phyloP scores from a whole-genome alignment of 2,329 filamentous ascomycete genomes.

The Phyllosticta paracitricarpa region DNA sequence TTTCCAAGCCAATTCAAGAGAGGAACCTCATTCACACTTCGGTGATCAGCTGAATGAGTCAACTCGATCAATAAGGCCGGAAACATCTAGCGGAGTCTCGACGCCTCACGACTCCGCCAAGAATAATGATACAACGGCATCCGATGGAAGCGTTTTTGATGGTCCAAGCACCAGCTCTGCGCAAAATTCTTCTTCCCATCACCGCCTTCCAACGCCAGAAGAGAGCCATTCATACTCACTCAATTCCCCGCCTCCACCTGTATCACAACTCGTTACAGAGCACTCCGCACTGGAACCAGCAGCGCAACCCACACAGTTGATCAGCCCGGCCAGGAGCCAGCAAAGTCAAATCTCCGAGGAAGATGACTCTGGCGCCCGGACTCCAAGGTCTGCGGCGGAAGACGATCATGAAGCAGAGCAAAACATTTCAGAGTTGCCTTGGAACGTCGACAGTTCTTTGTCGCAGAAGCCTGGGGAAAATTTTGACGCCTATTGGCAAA shows the following conservation, averaged over 20 bases:
- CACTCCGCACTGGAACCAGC: conserved; percentile 1
- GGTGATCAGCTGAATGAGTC: conserved; percentile 28
- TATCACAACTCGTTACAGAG: conserved; percentile 18
- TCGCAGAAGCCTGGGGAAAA: neutral
- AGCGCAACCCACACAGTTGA: conserved; percentile 15
- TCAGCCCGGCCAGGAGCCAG: conserved; percentile 20
- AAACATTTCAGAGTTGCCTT: neutral
- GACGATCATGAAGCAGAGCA: neutral
- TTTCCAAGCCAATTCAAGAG: conserved; percentile 29
- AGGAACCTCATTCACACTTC: conserved; percentile 28
- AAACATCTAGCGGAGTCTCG: neutral
- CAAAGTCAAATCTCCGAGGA: conserved; percentile 14
- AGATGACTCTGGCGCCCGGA: conserved; percentile 24
- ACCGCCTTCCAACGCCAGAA: conserved; percentile 22
- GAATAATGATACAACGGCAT: neutral
- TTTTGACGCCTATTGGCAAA: conserved; percentile 9
- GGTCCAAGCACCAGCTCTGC: conserved; percentile 13
- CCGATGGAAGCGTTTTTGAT: conserved; percentile 17
- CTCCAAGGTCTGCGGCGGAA: conserved; percentile 3
- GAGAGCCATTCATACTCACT: conserved; percentile 12
- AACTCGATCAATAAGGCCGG: conserved; percentile 11
- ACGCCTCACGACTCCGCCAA: neutral
- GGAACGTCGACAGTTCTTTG: neutral
- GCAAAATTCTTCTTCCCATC: conserved; percentile 13
- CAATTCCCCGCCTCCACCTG: conserved; percentile 11